Evolutionary conservation across 169 alveolate genomes (phyloP), one percentile per base, ranked within the genome.

Genomic region (Plasmodium relictum): DNA sequence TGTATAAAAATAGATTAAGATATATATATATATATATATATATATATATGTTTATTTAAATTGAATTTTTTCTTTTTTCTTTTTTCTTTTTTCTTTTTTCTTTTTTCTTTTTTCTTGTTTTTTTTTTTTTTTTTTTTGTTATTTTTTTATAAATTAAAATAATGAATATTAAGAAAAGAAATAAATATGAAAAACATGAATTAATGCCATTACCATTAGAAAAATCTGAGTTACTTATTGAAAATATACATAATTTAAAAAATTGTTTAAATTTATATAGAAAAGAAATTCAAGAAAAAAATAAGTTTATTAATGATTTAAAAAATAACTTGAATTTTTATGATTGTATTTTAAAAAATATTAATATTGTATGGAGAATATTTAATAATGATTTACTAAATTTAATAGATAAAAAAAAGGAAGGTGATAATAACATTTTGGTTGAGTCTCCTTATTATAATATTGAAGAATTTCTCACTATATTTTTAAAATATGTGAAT

Each of bases 111-210:
- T 42, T 41, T 20, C n/a, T n/a, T 65, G 22, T 7, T 39, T n/a
- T 45, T 41, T 8, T 24, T 26, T 45, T 44, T 63, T 45, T 45
- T 20, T 50, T 16, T 6, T 69, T 37, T 31, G 45, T 22, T 20
- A 76, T 54, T n/a, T 18, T 12, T 18, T 24, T 24, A 10, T 66
- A 26, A 41, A 39, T 16, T 9, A 48, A 66, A 50, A 58, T 16
- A 66, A 80, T 80, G 90, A 80, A 68, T 66, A 80, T 41, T 44
- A 80, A 44, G 83, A 65, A 68, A 80, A 66, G 80, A 59, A 80
- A 18, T 44, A 80, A 59, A 59, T 50, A 70, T 80, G 90, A 58
- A 16, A 68, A 80, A 8, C 37, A 71, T 22, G 71, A 80, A 44
- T 65, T 44, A 18, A 61, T 54, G 62, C 20, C 90, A 52, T 80